Evolutionary conservation across 2,329 filamentous ascomycete species (phyloP).

Genomic region (Trichoderma pleuroti): DNA sequence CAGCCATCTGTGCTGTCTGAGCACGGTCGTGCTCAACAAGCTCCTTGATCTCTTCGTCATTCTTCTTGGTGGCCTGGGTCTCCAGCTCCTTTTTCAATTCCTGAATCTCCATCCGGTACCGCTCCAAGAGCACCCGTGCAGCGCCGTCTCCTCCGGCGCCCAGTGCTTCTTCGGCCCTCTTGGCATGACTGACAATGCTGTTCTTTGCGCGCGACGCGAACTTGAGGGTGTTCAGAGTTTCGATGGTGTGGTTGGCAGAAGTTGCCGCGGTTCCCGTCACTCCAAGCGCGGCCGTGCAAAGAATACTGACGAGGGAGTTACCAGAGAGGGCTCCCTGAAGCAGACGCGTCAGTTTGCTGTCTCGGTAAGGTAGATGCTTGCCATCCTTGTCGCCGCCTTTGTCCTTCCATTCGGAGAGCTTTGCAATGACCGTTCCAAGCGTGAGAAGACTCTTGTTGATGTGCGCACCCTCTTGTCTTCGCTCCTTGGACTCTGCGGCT

Average conservation of each 20-base stretch:
- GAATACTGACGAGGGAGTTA: conserved; percentile 91
- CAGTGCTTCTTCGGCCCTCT: conserved; percentile 86
- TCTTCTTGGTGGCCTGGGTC: conserved; percentile 67
- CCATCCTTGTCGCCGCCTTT: conserved; percentile 76
- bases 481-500: conserved; percentile 91
- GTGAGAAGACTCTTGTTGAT: conserved; percentile 98
- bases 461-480: conserved; percentile 89
- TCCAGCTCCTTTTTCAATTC: conserved; percentile 80
- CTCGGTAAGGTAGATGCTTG: conserved; percentile 92
- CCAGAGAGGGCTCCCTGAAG: conserved; percentile 90
- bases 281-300: conserved; percentile 94
- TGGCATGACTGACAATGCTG: conserved; percentile 95
- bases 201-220: conserved; percentile 97
- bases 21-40: conserved; percentile 68
- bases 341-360: conserved; percentile 93
- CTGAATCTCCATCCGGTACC: conserved; percentile 89
- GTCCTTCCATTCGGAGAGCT: conserved; percentile 84
- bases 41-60: conserved; percentile 56
- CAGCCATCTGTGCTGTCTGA: conserved; percentile 74
- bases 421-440: conserved; percentile 89
- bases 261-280: conserved; percentile 67
- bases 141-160: conserved; percentile 78
- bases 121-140: conserved; percentile 81
- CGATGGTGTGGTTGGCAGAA: conserved; percentile 71
- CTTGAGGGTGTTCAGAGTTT: conserved; percentile 94